Evolutionary conservation across 2,329 filamentous ascomycete species (phyloP).

Genomic region (Beauveria sp.): DNA sequence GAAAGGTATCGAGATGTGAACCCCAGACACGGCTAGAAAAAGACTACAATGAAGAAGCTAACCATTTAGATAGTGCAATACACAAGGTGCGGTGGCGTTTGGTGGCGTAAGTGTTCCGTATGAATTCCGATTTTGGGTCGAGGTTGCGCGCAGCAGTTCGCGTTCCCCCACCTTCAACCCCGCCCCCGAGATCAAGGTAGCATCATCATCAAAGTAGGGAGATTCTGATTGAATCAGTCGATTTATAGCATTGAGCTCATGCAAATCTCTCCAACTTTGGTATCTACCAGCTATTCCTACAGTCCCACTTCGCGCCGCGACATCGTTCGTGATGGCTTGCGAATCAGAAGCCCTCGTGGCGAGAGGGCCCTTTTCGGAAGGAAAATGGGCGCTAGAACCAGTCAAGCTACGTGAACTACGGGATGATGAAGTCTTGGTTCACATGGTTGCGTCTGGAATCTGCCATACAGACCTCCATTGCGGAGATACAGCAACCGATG

Average conservation of each 20-base stretch:
- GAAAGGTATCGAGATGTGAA: too few species aligned
- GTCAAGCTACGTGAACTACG: conserved; percentile 21
- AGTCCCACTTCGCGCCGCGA: background rate
- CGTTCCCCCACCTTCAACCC: conserved; percentile 2
- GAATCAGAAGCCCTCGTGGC: conserved; percentile 23
- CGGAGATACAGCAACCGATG: conserved; percentile 23
- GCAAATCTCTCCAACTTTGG: background rate
- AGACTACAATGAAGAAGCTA: too few species aligned
- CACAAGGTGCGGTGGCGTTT: background rate
- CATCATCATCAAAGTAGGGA: background rate
- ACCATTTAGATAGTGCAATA: too few species aligned
- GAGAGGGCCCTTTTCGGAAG: conserved; percentile 23
- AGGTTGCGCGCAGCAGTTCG: background rate
- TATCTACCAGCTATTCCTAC: background rate
- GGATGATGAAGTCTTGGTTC: conserved; percentile 42
- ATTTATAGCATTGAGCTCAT: background rate
- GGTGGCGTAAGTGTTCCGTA: background rate
- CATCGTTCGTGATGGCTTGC: conserved; percentile 14
- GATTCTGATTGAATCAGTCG: too few species aligned
- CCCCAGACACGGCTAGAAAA: too few species aligned
- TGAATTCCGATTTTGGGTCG: background rate
- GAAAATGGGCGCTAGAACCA: conserved; percentile 24
- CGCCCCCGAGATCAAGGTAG: background rate
- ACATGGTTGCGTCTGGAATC: conserved; percentile 45
- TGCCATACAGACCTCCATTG: conserved; percentile 48